phyloP scores from a whole-genome alignment of 1,139 yeast genomes.

The Geotrichum fermentans region DNA sequence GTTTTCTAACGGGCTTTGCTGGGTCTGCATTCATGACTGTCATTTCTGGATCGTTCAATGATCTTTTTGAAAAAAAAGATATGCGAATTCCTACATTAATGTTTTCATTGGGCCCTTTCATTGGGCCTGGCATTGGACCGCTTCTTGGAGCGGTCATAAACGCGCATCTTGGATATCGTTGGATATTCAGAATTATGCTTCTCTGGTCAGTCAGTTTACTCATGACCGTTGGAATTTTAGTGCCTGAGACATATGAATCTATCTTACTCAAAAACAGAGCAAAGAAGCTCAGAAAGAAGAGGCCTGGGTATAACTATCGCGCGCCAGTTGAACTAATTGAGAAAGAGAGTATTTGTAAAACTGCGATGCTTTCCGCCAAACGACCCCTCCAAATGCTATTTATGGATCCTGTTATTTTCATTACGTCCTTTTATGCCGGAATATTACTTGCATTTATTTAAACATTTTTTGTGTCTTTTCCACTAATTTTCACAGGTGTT shows the following conservation, averaged over 20 bases:
- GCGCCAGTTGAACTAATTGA: constrained; percentile 82
- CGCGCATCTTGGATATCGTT: constrained; percentile 48
- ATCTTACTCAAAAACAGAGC: constrained; percentile 51
- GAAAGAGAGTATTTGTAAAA: constrained; percentile 35
- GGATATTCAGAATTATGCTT: constrained; percentile 61
- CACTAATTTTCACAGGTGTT: constrained; percentile 20
- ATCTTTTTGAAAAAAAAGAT: constrained; percentile 52
- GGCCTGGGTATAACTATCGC: constrained; percentile 62
- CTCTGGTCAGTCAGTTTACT: constrained; percentile 62
- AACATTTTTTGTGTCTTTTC: constrained; percentile 21
- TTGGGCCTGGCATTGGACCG: constrained; percentile 75
- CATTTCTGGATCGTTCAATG: constrained; percentile 71
- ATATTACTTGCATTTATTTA: constrained; percentile 39
- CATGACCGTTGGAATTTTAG: constrained; percentile 42
- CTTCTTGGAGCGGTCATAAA: constrained; percentile 62
- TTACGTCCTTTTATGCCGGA: constrained; percentile 59
- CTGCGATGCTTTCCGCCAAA: constrained; percentile 39
- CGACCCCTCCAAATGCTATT: constrained; percentile 53
- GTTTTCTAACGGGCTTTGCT: constrained; percentile 64
- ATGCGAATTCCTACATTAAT: constrained; percentile 67
- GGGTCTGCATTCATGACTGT: constrained; percentile 67
- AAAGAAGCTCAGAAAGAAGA: too few species aligned
- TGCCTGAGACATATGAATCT: constrained; percentile 74
- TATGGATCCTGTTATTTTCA: constrained; percentile 58
- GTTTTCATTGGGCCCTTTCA: constrained; percentile 65